phyloP scores from a whole-genome alignment of 1,284 basidiomycete genomes.

The Gymnopus androsaceus region DNA sequence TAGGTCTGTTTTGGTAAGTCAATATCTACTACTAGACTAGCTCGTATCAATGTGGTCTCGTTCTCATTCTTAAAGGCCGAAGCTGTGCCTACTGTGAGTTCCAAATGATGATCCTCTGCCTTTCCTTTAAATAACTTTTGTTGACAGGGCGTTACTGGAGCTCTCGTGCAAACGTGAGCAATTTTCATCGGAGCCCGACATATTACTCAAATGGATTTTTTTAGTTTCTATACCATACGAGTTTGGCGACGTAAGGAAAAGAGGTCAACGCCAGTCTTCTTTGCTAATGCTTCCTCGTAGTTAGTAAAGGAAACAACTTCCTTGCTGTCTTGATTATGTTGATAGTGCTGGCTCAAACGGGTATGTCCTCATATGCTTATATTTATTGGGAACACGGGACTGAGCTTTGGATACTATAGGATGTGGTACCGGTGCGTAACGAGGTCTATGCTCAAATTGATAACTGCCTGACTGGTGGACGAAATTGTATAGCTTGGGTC shows the following conservation, averaged over 20 bases:
- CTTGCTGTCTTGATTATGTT: conserved; percentile 12
- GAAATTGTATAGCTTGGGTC: conserved; percentile 15
- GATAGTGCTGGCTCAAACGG: conserved; percentile 13
- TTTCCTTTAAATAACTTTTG: neutral
- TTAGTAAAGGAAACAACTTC: conserved; percentile 16
- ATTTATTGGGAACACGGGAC: neutral
- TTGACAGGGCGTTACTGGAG: conserved; percentile 16
- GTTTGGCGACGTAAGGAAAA: conserved; percentile 18
- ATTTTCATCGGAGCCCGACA: neutral
- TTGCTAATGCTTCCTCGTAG: neutral
- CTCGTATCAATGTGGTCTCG: no score
- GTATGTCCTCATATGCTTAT: conserved; percentile 1
- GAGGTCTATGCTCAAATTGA: neutral
- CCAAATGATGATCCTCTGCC: neutral
- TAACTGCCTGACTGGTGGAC: neutral
- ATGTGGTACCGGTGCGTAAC: conserved; percentile 16
- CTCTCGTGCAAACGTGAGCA: conserved; percentile 18
- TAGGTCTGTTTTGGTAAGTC: conserved; percentile 17
- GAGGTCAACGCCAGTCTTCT: neutral
- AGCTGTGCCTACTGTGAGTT: conserved; percentile 16
- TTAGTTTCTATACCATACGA: conserved; percentile 16
- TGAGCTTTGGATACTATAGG: neutral
- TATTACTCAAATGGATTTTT: neutral
- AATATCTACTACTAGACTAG: no score
- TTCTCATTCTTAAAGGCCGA: conserved; percentile 7